Percentiles rank a stretch among this genome's conserved stretches.
Conservation (phyloP, 108 stramenopile species). For the Bacterosira constricta region DNA sequence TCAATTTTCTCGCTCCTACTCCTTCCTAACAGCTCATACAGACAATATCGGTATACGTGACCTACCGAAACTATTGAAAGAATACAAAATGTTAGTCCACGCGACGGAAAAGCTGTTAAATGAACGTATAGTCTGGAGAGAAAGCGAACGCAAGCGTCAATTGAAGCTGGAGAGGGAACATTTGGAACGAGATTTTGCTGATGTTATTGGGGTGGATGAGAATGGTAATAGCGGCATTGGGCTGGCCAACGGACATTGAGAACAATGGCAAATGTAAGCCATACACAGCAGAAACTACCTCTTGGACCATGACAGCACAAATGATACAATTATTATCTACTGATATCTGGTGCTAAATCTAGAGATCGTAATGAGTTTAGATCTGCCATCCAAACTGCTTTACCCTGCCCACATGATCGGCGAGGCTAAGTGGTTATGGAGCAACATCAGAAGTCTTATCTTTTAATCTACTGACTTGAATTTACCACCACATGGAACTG, state of each 20-base stretch:
- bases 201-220: conserved; percentile 16
- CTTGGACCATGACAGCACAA: too few relatives aligned
- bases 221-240: neutral
- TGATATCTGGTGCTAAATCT: too few relatives aligned
- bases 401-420: too few relatives aligned
- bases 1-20: conserved; percentile 68
- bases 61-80: conserved; percentile 65
- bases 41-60: conserved; percentile 74
- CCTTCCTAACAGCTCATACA: conserved; percentile 62
- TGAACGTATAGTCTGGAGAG: conserved; percentile 51
- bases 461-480: too few relatives aligned
- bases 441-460: too few relatives aligned
- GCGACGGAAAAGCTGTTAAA: conserved; percentile 68
- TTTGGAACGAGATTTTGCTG: conserved; percentile 32
- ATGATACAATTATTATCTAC: too few relatives aligned
- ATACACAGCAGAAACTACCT: too few relatives aligned
- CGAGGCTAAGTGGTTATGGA: too few relatives aligned
- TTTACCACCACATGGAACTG: too few relatives aligned
- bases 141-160: conserved; percentile 25
- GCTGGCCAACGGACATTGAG: neutral
- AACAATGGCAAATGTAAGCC: too few relatives aligned
- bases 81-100: conserved; percentile 80
- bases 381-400: too few relatives aligned
- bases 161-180: conserved; percentile 16
- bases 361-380: too few relatives aligned